Base-by-base conservation (phyloP, 176 grass and related monocot genomes). In the Guadua angustifolia region DNA sequence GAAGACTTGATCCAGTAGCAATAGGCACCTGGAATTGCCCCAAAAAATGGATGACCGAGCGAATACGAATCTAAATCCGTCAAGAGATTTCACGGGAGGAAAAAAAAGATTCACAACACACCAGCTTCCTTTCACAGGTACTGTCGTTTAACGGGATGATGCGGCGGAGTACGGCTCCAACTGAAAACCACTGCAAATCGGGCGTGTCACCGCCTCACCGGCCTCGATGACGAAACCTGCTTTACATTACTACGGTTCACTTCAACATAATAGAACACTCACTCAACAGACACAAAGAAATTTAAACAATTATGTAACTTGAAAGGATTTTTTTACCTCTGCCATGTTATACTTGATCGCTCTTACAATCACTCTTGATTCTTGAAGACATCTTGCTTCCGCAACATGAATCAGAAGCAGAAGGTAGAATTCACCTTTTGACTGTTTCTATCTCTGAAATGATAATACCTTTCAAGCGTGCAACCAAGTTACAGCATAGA, bases 81-180 rank as follows among this genome's bases (percentile, higher is more conserved):
- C 22, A 57, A 57, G 59, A 57, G 6, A 73, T 73, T 35, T 56
- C 57, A 55, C 17, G 39, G 0, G 18, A 52, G 9, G 17, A 71
- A 46, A 32, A 4, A 39, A 40, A 9, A 59, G n/a, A 53, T 74
- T 66, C 21, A 3, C 16, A 22, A 59, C 52, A 61, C n/a, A 82
- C 43, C 77, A 81, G 53, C 33, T 81, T 85, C 18, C 22, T 75
- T 79, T 69, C 69, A 21, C 4, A 50, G 22, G 55, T 24, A 10
- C 14, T 36, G 43, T 62, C 80, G 22, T 67, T 66, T 51, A 17
- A 78, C n/a, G 38, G 19, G 35, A 80, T 38, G 29, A 68, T 55
- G 63, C 46, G 7, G 78, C 29, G 7, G 58, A 64, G 15, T 56
- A 68, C 38, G 59, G 22, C 29, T 73, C 58, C 58, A 64, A 21